Evolutionary conservation across 768 basidiomycete genomes (phyloP).

Genomic region (Lenzites betulinus): DNA sequence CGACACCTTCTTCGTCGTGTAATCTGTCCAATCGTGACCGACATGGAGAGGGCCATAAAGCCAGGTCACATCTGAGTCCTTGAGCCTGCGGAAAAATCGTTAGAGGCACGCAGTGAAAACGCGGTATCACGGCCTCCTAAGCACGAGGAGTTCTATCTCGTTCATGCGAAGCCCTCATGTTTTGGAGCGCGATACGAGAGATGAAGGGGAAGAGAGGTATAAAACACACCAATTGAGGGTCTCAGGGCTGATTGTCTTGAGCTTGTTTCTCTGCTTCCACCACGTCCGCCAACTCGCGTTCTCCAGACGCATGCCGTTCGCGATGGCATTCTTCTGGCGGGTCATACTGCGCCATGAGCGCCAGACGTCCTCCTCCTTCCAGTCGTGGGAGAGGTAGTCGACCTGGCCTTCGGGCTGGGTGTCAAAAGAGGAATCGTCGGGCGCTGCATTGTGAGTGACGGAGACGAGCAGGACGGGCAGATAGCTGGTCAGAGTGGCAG

Average conservation of each 20-base stretch:
- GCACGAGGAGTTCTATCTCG: conserved; percentile 20
- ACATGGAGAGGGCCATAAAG: conserved; percentile 96
- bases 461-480: conserved; percentile 71
- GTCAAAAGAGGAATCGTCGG: conserved; percentile 81
- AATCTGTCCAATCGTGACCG: conserved; percentile 81
- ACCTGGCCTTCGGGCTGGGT: conserved; percentile 90
- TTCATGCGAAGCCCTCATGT: conserved; percentile 13
- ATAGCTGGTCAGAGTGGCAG: conserved; percentile 45
- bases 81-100: conserved; percentile 66
- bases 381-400: conserved; percentile 97
- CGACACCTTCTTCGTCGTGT: conserved; percentile 49
- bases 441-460: conserved; percentile 52
- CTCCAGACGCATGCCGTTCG: conserved; percentile 92
- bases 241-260: conserved; percentile 94
- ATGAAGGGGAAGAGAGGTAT: conserved; percentile 16
- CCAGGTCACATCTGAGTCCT: conserved; percentile 99
- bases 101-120: conserved; percentile 18
- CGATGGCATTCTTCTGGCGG: conserved; percentile 95
- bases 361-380: conserved; percentile 99
- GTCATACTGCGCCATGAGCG: conserved; percentile 99
- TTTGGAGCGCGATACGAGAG: conserved; percentile 18
- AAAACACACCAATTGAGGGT: conserved; percentile 91
- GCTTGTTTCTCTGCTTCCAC: conserved; percentile 98
- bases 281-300: conserved; percentile 99
- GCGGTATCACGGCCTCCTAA: conserved; percentile 11